phyloP scores from a whole-genome alignment of 768 basidiomycete species.

The Pleurotus pulmonarius region DNA sequence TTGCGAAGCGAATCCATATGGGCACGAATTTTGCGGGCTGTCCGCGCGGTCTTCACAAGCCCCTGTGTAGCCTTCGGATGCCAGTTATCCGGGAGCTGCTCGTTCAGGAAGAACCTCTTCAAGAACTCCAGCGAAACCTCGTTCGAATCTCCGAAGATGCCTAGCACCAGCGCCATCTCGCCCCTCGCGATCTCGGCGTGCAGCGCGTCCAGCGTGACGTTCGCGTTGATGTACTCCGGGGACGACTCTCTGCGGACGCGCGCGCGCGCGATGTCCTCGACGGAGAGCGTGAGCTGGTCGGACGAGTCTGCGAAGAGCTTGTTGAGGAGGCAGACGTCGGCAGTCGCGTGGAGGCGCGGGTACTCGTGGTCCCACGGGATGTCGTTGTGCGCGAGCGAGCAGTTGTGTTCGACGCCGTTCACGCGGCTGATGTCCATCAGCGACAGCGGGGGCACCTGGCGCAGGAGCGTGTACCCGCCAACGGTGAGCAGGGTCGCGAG shows the following conservation, averaged over 20 bases:
- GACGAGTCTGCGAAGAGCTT: slow-evolving; percentile 9
- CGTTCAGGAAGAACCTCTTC: slow-evolving; percentile 26
- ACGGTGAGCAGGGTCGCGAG: slow-evolving; percentile 26
- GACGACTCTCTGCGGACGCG: slow-evolving; percentile 29
- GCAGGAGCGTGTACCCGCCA: slow-evolving; percentile 21
- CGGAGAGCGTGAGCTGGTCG: slow-evolving; percentile 18
- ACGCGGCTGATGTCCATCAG: slow-evolving; percentile 27
- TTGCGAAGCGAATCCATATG: background rate
- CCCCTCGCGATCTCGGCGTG: slow-evolving; percentile 41
- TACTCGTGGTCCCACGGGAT: slow-evolving; percentile 21
- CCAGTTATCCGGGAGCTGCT: slow-evolving; percentile 33
- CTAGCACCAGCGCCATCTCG: slow-evolving; percentile 38
- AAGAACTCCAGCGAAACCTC: slow-evolving; percentile 24
- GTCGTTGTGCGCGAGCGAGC: slow-evolving; percentile 32
- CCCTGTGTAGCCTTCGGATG: slow-evolving; percentile 4
- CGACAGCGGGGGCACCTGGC: slow-evolving; percentile 14
- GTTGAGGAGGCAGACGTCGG: slow-evolving; percentile 8
- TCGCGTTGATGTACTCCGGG: slow-evolving; percentile 5
- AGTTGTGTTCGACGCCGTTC: slow-evolving; percentile 33
- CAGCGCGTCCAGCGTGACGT: slow-evolving; percentile 23
- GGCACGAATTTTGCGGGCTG: background rate
- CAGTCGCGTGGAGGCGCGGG: slow-evolving; percentile 18
- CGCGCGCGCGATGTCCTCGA: slow-evolving; percentile 23
- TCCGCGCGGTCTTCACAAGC: background rate
- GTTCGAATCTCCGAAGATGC: slow-evolving; percentile 17